Evolutionary conservation across 345 rosid genomes (phyloP), one percentile per base, ranked within the genome.

Genomic region (Pugionium cornutum): DNA sequence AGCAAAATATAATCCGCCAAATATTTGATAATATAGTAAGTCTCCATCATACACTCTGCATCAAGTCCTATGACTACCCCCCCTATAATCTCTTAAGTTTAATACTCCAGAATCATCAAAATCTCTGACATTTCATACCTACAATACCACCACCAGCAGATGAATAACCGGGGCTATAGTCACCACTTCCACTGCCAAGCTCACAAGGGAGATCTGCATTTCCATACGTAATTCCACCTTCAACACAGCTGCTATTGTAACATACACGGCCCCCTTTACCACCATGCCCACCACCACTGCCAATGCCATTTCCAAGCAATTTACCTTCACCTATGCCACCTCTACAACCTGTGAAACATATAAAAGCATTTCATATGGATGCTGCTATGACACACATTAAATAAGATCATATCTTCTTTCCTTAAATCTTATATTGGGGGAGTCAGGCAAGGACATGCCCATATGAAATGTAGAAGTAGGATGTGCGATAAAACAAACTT

Each of bases 111-210:
- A 53, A 46, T 34, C 75, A 59, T 34, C 48, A 45, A 64, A 25
- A 45, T 58, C 27, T 27, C 43, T 28, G 45, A 60, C 53, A 52
- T 47, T 46, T 59, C 78, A 70, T 83, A 95, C 98, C 94, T 79
- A 95, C 75, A 66, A 89, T 81, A 43, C 99, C 99, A 72, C 99
- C 99, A 39, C 99, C 99, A 33, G 97, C 68, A 74, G 96, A 82
- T 36, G 86, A 81, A 73, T 77, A 77, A 73, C 70, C 67, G 2
- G 77, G 76, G 68, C 78, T 83, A 71, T 81, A 85, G 45, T 82
- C 81, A 58, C 99, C 99, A 80, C 99, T 95, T 81, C 99, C 99
- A 81, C 99, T 95, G 70, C 99, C 99, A 81, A 85, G 98, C 79
- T 91, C 98, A 75, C 99, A 95, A 48, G 99, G 99, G 75, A 91